These are phyloP conservation scores for Xerocomus amazonicus DNA, from an alignment of 1,284 basidiomycete genomes.

Conservation along the genomic window DNA sequence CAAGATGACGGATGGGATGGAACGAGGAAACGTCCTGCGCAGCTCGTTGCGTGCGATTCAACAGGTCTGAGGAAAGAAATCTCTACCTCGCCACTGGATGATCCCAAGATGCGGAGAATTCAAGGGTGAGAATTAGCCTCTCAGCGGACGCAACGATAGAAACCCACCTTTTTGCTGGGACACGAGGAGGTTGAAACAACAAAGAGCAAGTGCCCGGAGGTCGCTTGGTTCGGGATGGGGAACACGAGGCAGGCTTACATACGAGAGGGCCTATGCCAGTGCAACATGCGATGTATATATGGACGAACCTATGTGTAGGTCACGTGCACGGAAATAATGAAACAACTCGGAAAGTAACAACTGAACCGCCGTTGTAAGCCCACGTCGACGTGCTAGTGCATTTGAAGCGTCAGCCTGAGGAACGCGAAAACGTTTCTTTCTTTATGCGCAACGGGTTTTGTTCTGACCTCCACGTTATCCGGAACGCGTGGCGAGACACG, in stretches of 20 bases:
- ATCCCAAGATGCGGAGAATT: not conserved
- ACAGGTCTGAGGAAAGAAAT: constrained; percentile 6
- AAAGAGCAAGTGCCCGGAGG: constrained; percentile 20
- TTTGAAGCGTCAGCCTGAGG: not conserved
- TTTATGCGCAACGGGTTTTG: not conserved
- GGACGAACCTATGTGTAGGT: constrained; percentile 7
- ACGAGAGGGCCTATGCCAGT: constrained; percentile 8
- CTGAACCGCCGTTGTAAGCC: no score
- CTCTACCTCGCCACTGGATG: not conserved
- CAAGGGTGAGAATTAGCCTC: not conserved
- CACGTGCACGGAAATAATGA: constrained; percentile 17
- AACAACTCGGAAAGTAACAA: not conserved
- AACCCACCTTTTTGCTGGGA: constrained; percentile 24
- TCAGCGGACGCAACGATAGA: not conserved
- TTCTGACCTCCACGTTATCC: not conserved
- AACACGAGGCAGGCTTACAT: constrained; percentile 33
- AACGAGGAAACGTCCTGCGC: constrained; percentile 31
- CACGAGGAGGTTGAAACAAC: constrained; percentile 21
- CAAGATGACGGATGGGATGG: constrained; percentile 16
- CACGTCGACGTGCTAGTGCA: no score
- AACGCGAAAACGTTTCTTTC: not conserved
- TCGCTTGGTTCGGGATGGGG: constrained; percentile 27
- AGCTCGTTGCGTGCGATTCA: constrained; percentile 17
- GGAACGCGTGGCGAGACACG: not conserved
- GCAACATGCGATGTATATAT: constrained; percentile 11